Percentiles rank a stretch among this genome's conserved stretches.
phyloP scores from a whole-genome alignment of 2,329 filamentous ascomycete genomes.

The Cercospora sesami region DNA sequence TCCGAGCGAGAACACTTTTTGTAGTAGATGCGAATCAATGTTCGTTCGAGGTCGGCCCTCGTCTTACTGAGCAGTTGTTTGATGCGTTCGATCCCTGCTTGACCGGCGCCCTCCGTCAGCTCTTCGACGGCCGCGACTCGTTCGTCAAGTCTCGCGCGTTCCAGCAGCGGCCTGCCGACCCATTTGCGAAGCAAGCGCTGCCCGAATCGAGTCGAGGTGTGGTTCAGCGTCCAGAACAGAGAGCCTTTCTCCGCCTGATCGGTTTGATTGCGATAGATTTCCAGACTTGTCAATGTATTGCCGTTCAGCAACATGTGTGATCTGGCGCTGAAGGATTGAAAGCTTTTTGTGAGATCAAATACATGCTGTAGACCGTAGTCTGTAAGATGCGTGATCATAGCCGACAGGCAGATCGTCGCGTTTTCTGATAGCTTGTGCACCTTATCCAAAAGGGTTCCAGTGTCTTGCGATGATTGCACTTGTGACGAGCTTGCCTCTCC shows the following conservation, averaged over 20 bases:
- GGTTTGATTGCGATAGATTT: slow-evolving; percentile 93
- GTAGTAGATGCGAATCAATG: slow-evolving; percentile 93
- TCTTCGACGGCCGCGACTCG: slow-evolving; percentile 85
- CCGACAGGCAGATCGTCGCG: slow-evolving; percentile 87
- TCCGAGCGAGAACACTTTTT: slow-evolving; percentile 91
- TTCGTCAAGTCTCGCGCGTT: slow-evolving; percentile 71
- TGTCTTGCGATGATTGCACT: slow-evolving; percentile 45
- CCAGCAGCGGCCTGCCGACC: slow-evolving; percentile 86
- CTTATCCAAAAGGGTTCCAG: slow-evolving; percentile 72
- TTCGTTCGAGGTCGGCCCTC: slow-evolving; percentile 84
- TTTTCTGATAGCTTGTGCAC: slow-evolving; percentile 81
- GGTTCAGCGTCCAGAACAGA: slow-evolving; percentile 92
- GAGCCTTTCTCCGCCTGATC: slow-evolving; percentile 83
- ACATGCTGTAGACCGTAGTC: slow-evolving; percentile 95
- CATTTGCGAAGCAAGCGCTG: slow-evolving; percentile 87
- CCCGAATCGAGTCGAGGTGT: slow-evolving; percentile 86
- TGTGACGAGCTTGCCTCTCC: slow-evolving; percentile 38
- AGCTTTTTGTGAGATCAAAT: slow-evolving; percentile 94
- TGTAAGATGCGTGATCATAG: slow-evolving; percentile 90
- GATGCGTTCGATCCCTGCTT: slow-evolving; percentile 69
- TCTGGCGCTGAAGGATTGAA: slow-evolving; percentile 88
- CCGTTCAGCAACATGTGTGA: slow-evolving; percentile 96
- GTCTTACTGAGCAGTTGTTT: slow-evolving; percentile 69
- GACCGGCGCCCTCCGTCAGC: slow-evolving; percentile 68
- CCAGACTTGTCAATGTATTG: slow-evolving; percentile 88